Conservation (phyloP, 441 rosid species). For the Francoa sonchifolia region DNA sequence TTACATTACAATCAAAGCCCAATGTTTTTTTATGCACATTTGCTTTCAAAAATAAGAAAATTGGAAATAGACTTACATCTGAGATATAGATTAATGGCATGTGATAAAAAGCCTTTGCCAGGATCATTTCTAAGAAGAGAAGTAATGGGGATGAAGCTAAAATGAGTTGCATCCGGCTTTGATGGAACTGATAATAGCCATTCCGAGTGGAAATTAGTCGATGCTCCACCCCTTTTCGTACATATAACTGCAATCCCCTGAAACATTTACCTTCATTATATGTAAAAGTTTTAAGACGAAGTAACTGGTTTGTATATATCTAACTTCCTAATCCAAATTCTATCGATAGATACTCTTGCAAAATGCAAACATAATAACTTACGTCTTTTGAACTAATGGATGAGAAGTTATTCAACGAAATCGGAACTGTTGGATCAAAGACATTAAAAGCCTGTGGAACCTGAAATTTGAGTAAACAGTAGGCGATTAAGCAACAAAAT, state of each 20-base stretch:
- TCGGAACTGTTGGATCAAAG: constrained; percentile 38
- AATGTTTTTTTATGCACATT: too few relatives aligned
- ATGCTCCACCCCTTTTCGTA: constrained; percentile 62
- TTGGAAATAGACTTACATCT: constrained; percentile 39
- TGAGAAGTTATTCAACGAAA: constrained; percentile 29
- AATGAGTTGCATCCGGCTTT: constrained; percentile 62
- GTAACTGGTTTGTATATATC: neutral
- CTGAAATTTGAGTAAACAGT: constrained; percentile 21
- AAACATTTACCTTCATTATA: neutral
- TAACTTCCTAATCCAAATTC: neutral
- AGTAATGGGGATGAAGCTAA: constrained; percentile 68
- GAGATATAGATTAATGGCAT: constrained; percentile 88
- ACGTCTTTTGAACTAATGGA: constrained; percentile 48
- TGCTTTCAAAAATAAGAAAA: too few relatives aligned
- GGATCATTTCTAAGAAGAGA: constrained; percentile 66
- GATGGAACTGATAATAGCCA: constrained; percentile 79
- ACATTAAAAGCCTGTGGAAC: constrained; percentile 62
- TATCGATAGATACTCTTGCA: neutral
- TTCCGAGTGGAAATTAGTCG: constrained; percentile 45
- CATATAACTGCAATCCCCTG: constrained; percentile 78
- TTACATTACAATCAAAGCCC: neutral
- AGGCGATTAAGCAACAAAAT: neutral
- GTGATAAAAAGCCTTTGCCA: constrained; percentile 76
- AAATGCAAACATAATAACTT: constrained; percentile 13
- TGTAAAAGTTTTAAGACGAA: neutral